Conservation (phyloP, 768 basidiomycete species). For the Calocera cornea region DNA sequence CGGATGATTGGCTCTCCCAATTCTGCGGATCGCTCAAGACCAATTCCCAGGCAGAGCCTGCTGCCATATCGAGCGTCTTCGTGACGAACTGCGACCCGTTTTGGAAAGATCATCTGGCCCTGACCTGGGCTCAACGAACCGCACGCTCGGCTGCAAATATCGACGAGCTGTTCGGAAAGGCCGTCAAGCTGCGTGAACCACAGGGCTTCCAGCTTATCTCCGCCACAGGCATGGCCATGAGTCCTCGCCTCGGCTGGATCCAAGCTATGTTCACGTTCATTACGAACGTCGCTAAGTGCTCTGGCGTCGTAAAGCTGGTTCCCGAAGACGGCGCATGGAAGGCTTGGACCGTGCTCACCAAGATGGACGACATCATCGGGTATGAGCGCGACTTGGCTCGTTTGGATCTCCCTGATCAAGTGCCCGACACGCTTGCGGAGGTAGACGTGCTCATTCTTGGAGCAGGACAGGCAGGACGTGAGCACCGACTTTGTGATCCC, state of each 20-base stretch:
- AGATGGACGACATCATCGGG: conserved; percentile 41
- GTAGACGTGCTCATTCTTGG: conserved; percentile 44
- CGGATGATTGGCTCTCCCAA: background rate
- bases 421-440: background rate
- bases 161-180: conserved; percentile 29
- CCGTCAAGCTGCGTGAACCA: conserved; percentile 8
- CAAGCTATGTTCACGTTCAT: conserved; percentile 44
- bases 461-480: conserved; percentile 47
- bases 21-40: background rate
- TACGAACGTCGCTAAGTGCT: conserved; percentile 34
- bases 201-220: background rate
- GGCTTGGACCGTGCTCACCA: conserved; percentile 46
- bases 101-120: conserved; percentile 48
- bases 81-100: conserved; percentile 21
- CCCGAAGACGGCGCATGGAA: conserved; percentile 44
- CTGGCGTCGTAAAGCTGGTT: conserved; percentile 43
- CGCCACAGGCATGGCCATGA: conserved; percentile 1
- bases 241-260: conserved; percentile 36
- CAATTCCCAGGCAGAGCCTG: background rate
- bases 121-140: conserved; percentile 48
- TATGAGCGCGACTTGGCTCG: conserved; percentile 11
- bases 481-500: background rate
- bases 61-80: background rate
- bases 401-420: background rate
- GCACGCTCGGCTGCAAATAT: conserved; percentile 33